A percentile compares a stretch with the other conserved stretches of the same genome.
phyloP scores from a whole-genome alignment of 495 filamentous ascomycete genomes.

The Neohortaea acidophila region DNA sequence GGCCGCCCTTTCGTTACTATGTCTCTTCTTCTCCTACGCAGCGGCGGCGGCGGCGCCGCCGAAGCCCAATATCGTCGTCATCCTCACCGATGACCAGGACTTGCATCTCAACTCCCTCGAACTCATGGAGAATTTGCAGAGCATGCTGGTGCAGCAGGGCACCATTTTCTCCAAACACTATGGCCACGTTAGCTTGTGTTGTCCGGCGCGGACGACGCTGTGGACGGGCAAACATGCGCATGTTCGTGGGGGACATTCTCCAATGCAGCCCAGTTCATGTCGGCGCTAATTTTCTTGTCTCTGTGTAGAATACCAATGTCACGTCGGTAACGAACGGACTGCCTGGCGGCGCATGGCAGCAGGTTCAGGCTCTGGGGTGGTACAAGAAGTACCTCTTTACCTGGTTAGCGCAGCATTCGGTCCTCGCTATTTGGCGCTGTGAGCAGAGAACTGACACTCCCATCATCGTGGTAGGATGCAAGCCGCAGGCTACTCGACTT shows the following conservation, averaged over 20 bases:
- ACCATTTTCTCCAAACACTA: constrained; percentile 7
- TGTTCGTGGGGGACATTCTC: no score
- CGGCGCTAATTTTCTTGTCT: no score
- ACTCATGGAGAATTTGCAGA: background rate
- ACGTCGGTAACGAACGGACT: constrained; percentile 41
- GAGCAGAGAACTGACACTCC: no score
- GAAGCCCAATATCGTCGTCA: constrained; percentile 9
- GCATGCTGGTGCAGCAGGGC: background rate
- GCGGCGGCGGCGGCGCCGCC: background rate
- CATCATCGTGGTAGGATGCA: constrained; percentile 43
- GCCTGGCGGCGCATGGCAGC: constrained; percentile 47
- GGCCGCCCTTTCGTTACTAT: no score
- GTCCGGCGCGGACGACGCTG: constrained; percentile 19
- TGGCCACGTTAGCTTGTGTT: constrained; percentile 15
- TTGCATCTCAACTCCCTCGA: constrained; percentile 2
- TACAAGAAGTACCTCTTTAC: constrained; percentile 50
- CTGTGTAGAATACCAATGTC: constrained; percentile 67
- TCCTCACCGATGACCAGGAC: constrained; percentile 10
- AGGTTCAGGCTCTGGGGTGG: constrained; percentile 47
- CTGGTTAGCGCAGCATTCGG: no score
- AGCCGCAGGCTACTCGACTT: constrained; percentile 50
- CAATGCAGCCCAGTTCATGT: no score
- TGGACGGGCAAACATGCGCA: constrained; percentile 50
- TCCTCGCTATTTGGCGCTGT: no score
- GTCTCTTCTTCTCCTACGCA: background rate